A percentile compares a stretch with the other conserved stretches of the same genome.
Conservation (phyloP, 768 basidiomycete genomes). For the Russula sp. region DNA sequence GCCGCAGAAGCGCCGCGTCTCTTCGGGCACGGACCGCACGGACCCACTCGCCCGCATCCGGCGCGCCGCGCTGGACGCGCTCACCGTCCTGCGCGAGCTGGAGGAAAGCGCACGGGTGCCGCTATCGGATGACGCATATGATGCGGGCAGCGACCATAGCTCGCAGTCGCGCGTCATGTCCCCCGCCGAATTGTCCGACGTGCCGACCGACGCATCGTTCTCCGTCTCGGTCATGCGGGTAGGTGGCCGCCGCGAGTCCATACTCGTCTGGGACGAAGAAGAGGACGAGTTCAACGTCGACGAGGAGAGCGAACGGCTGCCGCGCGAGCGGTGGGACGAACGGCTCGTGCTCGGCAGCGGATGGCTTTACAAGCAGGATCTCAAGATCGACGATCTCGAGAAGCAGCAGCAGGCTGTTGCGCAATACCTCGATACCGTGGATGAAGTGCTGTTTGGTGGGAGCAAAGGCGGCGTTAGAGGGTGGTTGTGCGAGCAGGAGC, state of each 20-base stretch:
- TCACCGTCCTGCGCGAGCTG: constrained; percentile 69
- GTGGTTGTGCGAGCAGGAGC: constrained; percentile 44
- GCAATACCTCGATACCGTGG: constrained; percentile 70
- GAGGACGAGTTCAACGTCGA: constrained; percentile 42
- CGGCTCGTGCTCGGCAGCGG: constrained; percentile 73
- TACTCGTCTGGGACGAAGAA: constrained; percentile 83
- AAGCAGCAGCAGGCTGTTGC: constrained; percentile 54
- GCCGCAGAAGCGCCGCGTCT: constrained; percentile 34
- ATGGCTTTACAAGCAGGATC: constrained; percentile 72
- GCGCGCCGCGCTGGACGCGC: constrained; percentile 74
- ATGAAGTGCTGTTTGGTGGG: constrained; percentile 69
- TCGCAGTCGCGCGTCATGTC: constrained; percentile 41
- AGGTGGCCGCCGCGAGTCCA: constrained; percentile 53
- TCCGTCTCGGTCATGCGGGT: constrained; percentile 67
- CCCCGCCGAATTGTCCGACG: constrained; percentile 32
- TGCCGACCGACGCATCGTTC: constrained; percentile 49
- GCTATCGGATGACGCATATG: constrained; percentile 75
- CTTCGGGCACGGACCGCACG: constrained; percentile 33
- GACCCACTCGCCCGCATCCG: constrained; percentile 69
- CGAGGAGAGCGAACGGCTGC: constrained; percentile 39
- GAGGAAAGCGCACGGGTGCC: constrained; percentile 77
- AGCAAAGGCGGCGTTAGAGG: constrained; percentile 43
- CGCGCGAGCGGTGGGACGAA: constrained; percentile 76
- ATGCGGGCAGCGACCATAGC: constrained; percentile 63
- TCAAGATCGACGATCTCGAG: constrained; percentile 45